Evolutionary conservation across 768 basidiomycete species (phyloP), one percentile per base, ranked within the genome.

Genomic region (Boletellus ananas): DNA sequence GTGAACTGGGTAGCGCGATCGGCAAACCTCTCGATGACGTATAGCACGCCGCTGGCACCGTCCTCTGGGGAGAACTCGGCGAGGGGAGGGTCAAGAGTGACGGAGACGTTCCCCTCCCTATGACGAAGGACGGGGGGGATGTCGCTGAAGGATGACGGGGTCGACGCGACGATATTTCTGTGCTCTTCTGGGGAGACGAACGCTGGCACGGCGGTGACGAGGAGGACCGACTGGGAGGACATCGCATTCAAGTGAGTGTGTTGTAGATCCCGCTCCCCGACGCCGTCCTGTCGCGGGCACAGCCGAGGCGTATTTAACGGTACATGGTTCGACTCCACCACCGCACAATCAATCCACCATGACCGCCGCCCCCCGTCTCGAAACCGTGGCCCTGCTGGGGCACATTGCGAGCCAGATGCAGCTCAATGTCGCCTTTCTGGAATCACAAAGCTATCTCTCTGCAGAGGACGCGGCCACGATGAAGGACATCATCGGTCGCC

Each of bases 81-180:
- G 49, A 87, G 64, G 1, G 81, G 73, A 14, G 93, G 92, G 50
- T 89, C 84, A 36, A 95, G 72, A 0, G 72, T 61, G 45, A 91
- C 72, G 3, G 80, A 74, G 44, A 94, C 88, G 60, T 80, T 76
- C 1, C 84, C 78, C 60, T 94, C 80, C 59, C 78, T 76, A 71
- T 89, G 84, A 57, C 82, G 79, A 46, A 95, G 72, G 49, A 94
- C 74, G 1, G 94, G 85, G 1, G 87, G 91, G 50, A 98, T 94
- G 58, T 88, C 85, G 52, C 69, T 74, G 70, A 97, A 96, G 0
- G 90, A 90, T 1, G 75, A 61, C 1, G 95, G 95, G 0, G 95
- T 97, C 1, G 87, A 84, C n/a, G 78, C 79, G 6, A 85, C 76
- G 31, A 93, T 62, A 3, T 68, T 63, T 27, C 72, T 71, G 70